Percentiles rank a stretch among this genome's conserved stretches.
Conservation (phyloP, 768 basidiomycete species). For the Pleurotus djamor region DNA sequence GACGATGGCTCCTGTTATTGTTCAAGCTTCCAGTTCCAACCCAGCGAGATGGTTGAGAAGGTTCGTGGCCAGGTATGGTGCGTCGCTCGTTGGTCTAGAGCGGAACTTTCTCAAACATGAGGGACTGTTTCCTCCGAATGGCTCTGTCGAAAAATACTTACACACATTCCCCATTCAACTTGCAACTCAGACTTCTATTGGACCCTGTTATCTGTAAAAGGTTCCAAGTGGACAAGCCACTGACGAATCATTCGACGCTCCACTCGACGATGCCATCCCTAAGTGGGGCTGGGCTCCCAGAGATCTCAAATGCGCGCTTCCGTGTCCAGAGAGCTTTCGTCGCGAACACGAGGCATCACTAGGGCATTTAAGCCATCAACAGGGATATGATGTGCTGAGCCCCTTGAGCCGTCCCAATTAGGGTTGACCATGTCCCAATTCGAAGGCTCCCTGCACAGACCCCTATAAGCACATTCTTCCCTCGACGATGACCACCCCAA, state of each 20-base stretch:
- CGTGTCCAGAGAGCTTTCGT: background rate
- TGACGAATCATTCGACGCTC: no score
- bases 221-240: no score
- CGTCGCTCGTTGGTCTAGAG: background rate
- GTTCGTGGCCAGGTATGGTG: background rate
- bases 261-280: background rate
- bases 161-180: background rate
- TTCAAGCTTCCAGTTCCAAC: background rate
- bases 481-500: no score
- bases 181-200: no score
- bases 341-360: background rate
- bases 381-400: no score
- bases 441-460: no score
- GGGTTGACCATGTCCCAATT: no score
- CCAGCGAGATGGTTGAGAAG: background rate
- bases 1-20: background rate
- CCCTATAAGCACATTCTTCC: no score
- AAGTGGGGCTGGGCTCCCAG: slow-evolving; percentile 1
- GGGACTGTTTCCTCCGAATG: background rate
- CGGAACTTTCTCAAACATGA: background rate
- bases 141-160: background rate
- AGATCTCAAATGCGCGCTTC: background rate
- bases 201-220: no score
- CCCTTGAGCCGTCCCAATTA: no score
- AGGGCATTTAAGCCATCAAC: no score